phyloP scores from a whole-genome alignment of 1,284 basidiomycete species.

The Athelia psychrophila region DNA sequence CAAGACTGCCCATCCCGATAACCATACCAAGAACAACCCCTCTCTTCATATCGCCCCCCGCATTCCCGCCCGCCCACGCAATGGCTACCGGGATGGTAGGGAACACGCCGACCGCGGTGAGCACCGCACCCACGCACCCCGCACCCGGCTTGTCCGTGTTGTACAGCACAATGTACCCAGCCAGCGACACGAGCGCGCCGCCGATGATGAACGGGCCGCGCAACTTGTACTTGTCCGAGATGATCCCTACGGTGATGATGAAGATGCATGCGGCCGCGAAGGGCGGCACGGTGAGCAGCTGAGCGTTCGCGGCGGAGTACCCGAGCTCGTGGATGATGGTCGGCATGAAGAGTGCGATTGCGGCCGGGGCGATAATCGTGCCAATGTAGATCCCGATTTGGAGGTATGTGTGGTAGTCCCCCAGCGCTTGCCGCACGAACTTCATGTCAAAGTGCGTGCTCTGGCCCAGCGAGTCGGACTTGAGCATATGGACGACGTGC shows the following conservation, averaged over 20 bases:
- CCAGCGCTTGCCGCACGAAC: slow-evolving; percentile 34
- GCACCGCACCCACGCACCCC: slow-evolving; percentile 50
- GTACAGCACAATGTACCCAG: slow-evolving; percentile 45
- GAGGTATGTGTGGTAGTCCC: slow-evolving; percentile 26
- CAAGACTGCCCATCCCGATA: slow-evolving; percentile 50
- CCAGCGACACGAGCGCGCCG: slow-evolving; percentile 34
- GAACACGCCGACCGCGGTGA: slow-evolving; percentile 52
- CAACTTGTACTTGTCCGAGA: slow-evolving; percentile 37
- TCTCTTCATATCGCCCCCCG: slow-evolving; percentile 52
- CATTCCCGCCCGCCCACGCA: slow-evolving; percentile 56
- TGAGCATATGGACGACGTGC: slow-evolving; percentile 32
- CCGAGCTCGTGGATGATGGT: slow-evolving; percentile 55
- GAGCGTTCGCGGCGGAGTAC: slow-evolving; percentile 49
- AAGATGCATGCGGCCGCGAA: slow-evolving; percentile 41
- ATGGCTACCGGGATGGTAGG: slow-evolving; percentile 50
- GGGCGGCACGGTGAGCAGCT: slow-evolving; percentile 48
- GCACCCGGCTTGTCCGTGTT: slow-evolving; percentile 29
- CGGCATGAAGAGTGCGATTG: slow-evolving; percentile 33
- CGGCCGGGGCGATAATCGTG: slow-evolving; percentile 19
- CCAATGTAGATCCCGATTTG: background rate
- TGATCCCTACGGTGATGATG: slow-evolving; percentile 39
- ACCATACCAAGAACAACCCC: slow-evolving; percentile 54
- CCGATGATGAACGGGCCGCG: slow-evolving; percentile 44
- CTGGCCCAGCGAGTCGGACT: slow-evolving; percentile 34
- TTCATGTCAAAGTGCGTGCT: slow-evolving; percentile 30